Conservation (phyloP, 176 grass and related monocot genomes). For the Oryza nivara region DNA sequence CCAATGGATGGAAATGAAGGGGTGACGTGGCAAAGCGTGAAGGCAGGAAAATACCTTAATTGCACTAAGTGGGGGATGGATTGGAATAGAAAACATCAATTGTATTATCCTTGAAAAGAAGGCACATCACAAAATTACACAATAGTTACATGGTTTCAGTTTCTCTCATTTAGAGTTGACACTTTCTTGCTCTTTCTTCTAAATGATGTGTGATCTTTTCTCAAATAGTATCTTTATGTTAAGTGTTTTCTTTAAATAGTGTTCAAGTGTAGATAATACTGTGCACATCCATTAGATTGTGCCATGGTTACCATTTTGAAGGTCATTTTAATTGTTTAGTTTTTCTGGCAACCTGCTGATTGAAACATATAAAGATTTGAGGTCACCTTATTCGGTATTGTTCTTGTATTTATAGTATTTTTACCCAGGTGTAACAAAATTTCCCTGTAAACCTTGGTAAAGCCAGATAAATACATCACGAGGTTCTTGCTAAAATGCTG, state of each 20-base stretch:
- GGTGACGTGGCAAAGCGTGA: no score
- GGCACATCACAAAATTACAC: neutral
- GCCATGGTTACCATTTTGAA: neutral
- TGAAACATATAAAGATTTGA: neutral
- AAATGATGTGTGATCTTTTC: neutral
- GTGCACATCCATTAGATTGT: neutral
- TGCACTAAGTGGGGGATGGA: no score
- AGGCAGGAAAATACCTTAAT: no score
- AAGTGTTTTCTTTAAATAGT: neutral
- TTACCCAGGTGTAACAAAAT: constrained; percentile 2
- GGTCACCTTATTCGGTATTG: neutral
- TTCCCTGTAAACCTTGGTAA: neutral
- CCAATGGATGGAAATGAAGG: no score
- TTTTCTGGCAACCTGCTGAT: neutral
- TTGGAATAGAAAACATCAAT: neutral
- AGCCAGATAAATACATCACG: neutral
- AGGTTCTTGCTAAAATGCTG: neutral
- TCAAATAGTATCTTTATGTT: neutral
- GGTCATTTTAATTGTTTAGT: neutral
- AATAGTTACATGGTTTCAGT: neutral
- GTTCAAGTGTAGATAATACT: neutral
- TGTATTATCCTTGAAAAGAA: constrained; percentile 18
- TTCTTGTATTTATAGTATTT: neutral
- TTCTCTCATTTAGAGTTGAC: constrained; percentile 18
- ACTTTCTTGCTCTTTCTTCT: neutral